Percentiles rank a stretch among this genome's conserved stretches.
phyloP scores from a whole-genome alignment of 768 basidiomycete genomes.

The Lactarius indigo region DNA sequence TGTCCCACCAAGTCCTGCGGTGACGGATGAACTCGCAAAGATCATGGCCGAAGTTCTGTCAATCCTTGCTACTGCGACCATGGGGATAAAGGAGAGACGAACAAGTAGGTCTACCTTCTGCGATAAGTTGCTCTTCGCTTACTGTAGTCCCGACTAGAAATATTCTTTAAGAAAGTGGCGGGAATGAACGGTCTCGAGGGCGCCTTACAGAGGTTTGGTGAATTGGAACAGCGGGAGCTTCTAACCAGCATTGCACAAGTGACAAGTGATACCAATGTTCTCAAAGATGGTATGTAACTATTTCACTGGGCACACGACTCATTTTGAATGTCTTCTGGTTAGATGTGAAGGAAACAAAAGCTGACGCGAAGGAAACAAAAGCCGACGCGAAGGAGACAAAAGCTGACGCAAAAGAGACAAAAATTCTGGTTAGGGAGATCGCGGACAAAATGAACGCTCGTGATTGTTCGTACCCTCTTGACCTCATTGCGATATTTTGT shows the following conservation, averaged over 20 bases:
- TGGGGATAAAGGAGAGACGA: no score
- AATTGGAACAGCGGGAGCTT: neutral
- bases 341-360: neutral
- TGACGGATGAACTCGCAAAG: no score
- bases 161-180: neutral
- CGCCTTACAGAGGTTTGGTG: neutral
- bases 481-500: neutral
- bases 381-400: no score
- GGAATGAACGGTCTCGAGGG: neutral
- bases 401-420: no score
- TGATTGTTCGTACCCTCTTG: neutral
- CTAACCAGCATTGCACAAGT: neutral
- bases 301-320: neutral
- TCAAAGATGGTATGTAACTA: neutral
- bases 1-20: no score
- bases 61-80: no score
- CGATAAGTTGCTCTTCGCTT: neutral
- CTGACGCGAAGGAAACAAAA: no score
- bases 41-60: no score
- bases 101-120: no score
- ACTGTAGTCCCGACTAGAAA: neutral
- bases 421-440: neutral
- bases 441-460: neutral
- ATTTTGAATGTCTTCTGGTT: neutral
- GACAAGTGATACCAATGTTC: neutral